Evolutionary conservation across 2,329 filamentous ascomycete genomes (phyloP).

Genomic region (Fusarium keratoplasticum): DNA sequence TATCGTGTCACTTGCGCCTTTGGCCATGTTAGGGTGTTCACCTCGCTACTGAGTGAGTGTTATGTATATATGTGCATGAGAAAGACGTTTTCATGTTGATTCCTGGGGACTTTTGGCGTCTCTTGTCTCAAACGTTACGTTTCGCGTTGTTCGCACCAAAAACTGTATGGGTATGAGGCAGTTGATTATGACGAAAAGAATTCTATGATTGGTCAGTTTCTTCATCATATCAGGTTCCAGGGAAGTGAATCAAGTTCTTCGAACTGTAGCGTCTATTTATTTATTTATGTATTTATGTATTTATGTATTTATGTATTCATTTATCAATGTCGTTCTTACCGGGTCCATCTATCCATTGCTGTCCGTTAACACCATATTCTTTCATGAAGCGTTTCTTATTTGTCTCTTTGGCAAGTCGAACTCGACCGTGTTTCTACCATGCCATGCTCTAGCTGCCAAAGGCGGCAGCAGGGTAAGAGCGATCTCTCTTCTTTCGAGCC

Average conservation of each 20-base stretch:
- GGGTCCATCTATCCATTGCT: conserved; percentile 3
- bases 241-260: not conserved
- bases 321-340: not conserved
- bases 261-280: not conserved
- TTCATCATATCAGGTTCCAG: not conserved
- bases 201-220: conserved; percentile 8
- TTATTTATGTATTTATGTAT: not conserved
- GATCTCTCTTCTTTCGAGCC: conserved; percentile 67
- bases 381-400: conserved; percentile 21
- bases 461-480: conserved; percentile 71
- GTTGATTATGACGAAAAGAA: conserved; percentile 13
- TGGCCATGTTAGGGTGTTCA: conserved; percentile 5
- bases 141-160: conserved; percentile 9
- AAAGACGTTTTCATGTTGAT: conserved; percentile 26
- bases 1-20: not conserved
- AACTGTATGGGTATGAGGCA: conserved; percentile 29
- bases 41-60: conserved; percentile 9
- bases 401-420: not conserved
- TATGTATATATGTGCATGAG: conserved; percentile 30
- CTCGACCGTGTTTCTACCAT: not conserved
- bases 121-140: conserved; percentile 11
- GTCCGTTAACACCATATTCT: conserved; percentile 3
- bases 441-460: conserved; percentile 59
- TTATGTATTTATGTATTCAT: not conserved
- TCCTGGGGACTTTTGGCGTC: conserved; percentile 27